Conservation (phyloP, 2,329 filamentous ascomycete species). For the Neoscytalidium dimidiatum region DNA sequence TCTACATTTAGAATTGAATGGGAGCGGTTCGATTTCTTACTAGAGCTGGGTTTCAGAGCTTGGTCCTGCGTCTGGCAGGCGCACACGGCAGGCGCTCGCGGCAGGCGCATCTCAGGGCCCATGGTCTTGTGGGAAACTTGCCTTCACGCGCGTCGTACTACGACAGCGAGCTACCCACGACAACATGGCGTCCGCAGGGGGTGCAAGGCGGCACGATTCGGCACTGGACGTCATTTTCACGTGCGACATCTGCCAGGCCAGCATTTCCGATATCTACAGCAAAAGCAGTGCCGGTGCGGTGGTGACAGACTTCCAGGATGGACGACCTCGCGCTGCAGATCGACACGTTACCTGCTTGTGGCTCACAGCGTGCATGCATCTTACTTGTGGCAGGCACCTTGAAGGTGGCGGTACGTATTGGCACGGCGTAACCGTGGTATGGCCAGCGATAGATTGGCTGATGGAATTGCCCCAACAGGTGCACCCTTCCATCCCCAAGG, state of each 20-base stretch:
- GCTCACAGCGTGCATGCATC: constrained; percentile 51
- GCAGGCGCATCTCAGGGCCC: too few relatives aligned
- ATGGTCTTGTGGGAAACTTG: too few relatives aligned
- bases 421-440: not conserved
- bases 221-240: constrained; percentile 50
- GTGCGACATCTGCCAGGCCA: constrained; percentile 50
- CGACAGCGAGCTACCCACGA: not conserved
- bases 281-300: constrained; percentile 33
- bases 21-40: too few relatives aligned
- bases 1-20: too few relatives aligned
- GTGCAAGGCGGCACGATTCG: not conserved
- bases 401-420: constrained; percentile 47
- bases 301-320: constrained; percentile 22
- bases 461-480: constrained; percentile 31
- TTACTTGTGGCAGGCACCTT: constrained; percentile 51
- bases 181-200: not conserved
- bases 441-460: not conserved
- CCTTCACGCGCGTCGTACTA: not conserved
- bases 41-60: not conserved
- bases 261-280: constrained; percentile 48
- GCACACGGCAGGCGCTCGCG: not conserved
- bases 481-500: constrained; percentile 48
- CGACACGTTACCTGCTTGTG: constrained; percentile 48
- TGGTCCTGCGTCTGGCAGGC: not conserved
- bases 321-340: constrained; percentile 36